These are phyloP conservation scores for Verticillium albo-atrum DNA, from an alignment of 2,329 filamentous ascomycete species.

Conservation along the genomic window DNA sequence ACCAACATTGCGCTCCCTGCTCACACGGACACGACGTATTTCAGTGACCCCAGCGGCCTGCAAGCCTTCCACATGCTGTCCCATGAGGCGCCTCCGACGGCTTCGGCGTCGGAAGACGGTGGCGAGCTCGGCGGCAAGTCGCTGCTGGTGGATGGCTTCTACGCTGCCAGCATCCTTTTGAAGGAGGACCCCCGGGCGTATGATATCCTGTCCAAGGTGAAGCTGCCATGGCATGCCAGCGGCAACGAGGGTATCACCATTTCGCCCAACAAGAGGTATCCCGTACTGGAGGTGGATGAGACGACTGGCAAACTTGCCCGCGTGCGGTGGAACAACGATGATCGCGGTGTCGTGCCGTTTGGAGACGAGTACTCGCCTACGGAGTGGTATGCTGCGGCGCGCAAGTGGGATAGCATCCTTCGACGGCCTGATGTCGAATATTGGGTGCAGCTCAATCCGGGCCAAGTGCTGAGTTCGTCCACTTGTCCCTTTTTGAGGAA, in stretches of 20 bases:
- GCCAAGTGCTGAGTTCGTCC: constrained; percentile 66
- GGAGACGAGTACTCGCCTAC: constrained; percentile 38
- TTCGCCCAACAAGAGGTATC: constrained; percentile 63
- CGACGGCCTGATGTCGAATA: constrained; percentile 63
- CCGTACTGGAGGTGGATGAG: constrained; percentile 63
- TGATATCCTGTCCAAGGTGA: constrained; percentile 47
- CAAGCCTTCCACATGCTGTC: constrained; percentile 92
- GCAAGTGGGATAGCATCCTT: constrained; percentile 68
- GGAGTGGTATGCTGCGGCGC: constrained; percentile 76
- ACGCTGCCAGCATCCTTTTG: constrained; percentile 59
- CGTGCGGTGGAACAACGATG: constrained; percentile 91
- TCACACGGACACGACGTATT: constrained; percentile 96
- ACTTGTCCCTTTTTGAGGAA: constrained; percentile 1
- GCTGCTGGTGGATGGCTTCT: constrained; percentile 82
- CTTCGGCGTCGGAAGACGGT: constrained; percentile 15
- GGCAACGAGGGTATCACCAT: constrained; percentile 84
- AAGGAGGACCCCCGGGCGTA: constrained; percentile 52
- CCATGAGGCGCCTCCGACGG: constrained; percentile 54
- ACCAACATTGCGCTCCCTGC: constrained; percentile 77
- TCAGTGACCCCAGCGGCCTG: constrained; percentile 84
- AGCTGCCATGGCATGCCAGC: constrained; percentile 77
- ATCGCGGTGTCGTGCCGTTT: constrained; percentile 68
- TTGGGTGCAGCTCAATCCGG: constrained; percentile 77
- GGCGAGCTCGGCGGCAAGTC: constrained; percentile 62
- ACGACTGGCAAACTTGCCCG: constrained; percentile 37